Conservation (phyloP, 2,329 filamentous ascomycete genomes). For the Didymella pinodella region DNA sequence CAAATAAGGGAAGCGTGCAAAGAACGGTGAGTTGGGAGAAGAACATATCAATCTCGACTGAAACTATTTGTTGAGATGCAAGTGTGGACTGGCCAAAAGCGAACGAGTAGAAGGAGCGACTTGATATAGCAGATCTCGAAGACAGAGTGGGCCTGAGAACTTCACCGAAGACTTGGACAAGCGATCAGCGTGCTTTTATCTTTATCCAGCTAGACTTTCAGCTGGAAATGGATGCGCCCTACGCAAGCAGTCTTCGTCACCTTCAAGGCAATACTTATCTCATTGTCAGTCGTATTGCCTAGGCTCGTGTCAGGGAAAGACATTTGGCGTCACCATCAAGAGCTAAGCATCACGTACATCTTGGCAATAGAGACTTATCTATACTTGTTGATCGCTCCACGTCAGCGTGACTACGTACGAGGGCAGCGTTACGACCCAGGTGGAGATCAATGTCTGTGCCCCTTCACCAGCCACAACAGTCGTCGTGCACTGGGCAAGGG, state of each 20-base stretch:
- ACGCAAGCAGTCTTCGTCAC: conserved; percentile 25
- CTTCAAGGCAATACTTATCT: not conserved
- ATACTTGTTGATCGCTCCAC: not conserved
- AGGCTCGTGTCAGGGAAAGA: not conserved
- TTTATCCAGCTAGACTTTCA: not conserved
- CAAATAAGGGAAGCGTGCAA: conserved; percentile 26
- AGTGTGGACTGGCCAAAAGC: not conserved
- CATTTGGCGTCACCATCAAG: not conserved
- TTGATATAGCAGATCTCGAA: not conserved
- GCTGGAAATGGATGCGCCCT: conserved; percentile 1
- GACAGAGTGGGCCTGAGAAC: not conserved
- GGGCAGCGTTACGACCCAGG: conserved; percentile 1
- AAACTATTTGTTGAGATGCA: not conserved
- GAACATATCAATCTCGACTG: conserved; percentile 7
- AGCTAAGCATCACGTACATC: not conserved
- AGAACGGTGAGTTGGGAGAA: conserved; percentile 17
- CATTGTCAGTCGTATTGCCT: not conserved
- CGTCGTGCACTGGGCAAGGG: not conserved
- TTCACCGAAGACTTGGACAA: not conserved
- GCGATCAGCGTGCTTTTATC: conserved; percentile 10
- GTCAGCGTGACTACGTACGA: conserved; percentile 4
- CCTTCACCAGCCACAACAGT: conserved; percentile 10
- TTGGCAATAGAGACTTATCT: not conserved
- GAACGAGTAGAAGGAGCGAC: not conserved
- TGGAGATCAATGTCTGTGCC: conserved; percentile 3